Percentiles rank a stretch among this genome's conserved stretches.
These are phyloP conservation scores for Agrocybe praecox DNA, from an alignment of 768 basidiomycete genomes.

Conservation along the genomic window DNA sequence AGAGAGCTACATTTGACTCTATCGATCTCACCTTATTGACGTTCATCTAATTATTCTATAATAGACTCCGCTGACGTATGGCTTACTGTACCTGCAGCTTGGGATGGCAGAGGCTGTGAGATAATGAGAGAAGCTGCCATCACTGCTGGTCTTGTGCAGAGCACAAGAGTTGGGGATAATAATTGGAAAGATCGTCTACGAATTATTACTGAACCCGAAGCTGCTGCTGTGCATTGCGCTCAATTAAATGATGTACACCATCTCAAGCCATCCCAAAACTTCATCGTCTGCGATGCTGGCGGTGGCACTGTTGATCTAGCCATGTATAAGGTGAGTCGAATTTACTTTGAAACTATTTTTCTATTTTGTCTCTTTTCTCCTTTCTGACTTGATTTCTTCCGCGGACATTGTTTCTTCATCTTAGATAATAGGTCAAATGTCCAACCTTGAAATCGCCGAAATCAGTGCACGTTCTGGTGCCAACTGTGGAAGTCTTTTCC, in stretches of 20 bases:
- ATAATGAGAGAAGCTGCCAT: conserved; percentile 89
- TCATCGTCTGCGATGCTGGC: conserved; percentile 92
- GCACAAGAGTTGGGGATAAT: conserved; percentile 66
- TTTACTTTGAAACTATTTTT: conserved; percentile 4
- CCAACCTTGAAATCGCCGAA: conserved; percentile 88
- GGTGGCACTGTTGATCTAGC: conserved; percentile 74
- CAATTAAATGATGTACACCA: conserved; percentile 80
- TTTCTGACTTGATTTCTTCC: conserved; percentile 7
- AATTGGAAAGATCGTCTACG: conserved; percentile 80
- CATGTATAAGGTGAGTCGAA: conserved; percentile 55
- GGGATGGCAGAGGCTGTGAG: conserved; percentile 85
- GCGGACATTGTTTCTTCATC: conserved; percentile 12
- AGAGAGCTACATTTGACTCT: conserved; percentile 18
- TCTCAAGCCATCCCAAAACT: conserved; percentile 78
- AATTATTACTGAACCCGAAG: conserved; percentile 85
- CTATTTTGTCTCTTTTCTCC: neutral
- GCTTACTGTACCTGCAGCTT: conserved; percentile 88
- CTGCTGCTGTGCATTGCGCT: conserved; percentile 90
- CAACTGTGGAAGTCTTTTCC: conserved; percentile 85
- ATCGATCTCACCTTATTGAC: neutral
- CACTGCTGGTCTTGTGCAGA: conserved; percentile 76
- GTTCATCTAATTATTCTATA: conserved; percentile 10
- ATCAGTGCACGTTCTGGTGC: conserved; percentile 87
- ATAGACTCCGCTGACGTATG: conserved; percentile 83
- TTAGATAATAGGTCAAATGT: conserved; percentile 76